Evolutionary conservation across 1,139 yeast species (phyloP).

Genomic region (Geotrichum europaeum): DNA sequence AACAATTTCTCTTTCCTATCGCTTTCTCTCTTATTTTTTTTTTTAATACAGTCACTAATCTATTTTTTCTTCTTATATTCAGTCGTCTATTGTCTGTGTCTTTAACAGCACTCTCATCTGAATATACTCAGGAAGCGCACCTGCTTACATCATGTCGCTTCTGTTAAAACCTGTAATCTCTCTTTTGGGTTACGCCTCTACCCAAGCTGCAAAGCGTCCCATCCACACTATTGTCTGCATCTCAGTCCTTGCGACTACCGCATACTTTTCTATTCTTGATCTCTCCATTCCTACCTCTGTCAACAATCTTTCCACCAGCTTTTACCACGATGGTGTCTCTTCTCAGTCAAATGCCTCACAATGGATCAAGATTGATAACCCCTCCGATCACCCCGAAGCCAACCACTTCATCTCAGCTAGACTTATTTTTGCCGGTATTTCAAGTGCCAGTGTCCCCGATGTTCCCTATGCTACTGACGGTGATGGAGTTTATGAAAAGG

Average conservation of each 20-base stretch:
- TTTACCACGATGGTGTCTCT: conserved; percentile 23
- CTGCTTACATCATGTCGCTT: conserved; percentile 8
- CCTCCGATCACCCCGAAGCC: conserved; percentile 36
- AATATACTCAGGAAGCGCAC: background rate
- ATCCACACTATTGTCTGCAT: conserved; percentile 78
- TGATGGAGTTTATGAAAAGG: conserved; percentile 37
- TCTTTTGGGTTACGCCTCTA: conserved; percentile 41
- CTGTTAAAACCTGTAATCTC: conserved; percentile 16
- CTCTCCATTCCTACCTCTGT: conserved; percentile 52
- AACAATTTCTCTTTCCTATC: background rate
- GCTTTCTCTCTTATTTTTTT: background rate
- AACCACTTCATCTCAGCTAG: conserved; percentile 25
- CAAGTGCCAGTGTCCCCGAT: conserved; percentile 16
- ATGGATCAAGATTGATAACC: conserved; percentile 30
- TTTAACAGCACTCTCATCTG: background rate
- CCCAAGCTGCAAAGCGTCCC: conserved; percentile 73
- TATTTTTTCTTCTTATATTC: background rate
- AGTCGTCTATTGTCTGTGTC: background rate
- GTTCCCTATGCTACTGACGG: conserved; percentile 28
- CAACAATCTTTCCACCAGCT: conserved; percentile 26
- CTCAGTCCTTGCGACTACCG: conserved; percentile 69
- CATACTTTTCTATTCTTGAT: conserved; percentile 77
- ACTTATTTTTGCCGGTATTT: conserved; percentile 24
- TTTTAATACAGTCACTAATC: background rate
- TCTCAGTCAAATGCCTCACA: conserved; percentile 20